phyloP scores from a whole-genome alignment of 768 basidiomycete genomes.

The Roridomyces roridus region DNA sequence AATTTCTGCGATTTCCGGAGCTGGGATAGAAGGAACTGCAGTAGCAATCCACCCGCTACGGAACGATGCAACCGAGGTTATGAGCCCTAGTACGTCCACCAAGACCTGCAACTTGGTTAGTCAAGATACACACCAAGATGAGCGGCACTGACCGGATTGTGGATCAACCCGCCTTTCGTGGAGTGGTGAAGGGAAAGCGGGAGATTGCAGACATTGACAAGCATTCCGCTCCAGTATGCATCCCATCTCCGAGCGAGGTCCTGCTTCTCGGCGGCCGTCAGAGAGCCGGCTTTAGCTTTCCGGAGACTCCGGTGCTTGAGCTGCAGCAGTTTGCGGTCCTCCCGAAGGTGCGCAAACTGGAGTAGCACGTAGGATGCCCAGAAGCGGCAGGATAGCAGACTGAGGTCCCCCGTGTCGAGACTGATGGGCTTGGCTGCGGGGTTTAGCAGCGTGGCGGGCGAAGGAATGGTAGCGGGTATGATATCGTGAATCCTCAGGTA shows the following conservation, averaged over 20 bases:
- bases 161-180: slow-evolving; percentile 66
- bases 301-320: slow-evolving; percentile 59
- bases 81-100: slow-evolving; percentile 48
- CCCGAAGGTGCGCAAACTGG: slow-evolving; percentile 74
- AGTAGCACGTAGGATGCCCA: slow-evolving; percentile 84
- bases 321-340: slow-evolving; percentile 67
- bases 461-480: slow-evolving; percentile 60
- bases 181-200: slow-evolving; percentile 90
- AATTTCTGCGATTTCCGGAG: slow-evolving; percentile 10
- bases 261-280: slow-evolving; percentile 55
- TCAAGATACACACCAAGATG: not conserved
- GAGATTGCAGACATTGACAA: slow-evolving; percentile 78
- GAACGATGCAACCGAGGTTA: slow-evolving; percentile 24
- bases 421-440: slow-evolving; percentile 46
- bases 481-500: slow-evolving; percentile 69
- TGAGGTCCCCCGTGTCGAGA: slow-evolving; percentile 54
- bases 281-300: slow-evolving; percentile 60
- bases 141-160: slow-evolving; percentile 58
- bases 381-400: slow-evolving; percentile 78
- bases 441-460: slow-evolving; percentile 49
- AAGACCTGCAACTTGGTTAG: slow-evolving; percentile 38
- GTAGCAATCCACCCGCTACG: slow-evolving; percentile 22
- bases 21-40: slow-evolving; percentile 2
- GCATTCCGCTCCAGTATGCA: slow-evolving; percentile 72
- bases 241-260: slow-evolving; percentile 67